Base-by-base conservation (phyloP, 805 yeast genomes). In the Saccharomycopsis amapae region DNA sequence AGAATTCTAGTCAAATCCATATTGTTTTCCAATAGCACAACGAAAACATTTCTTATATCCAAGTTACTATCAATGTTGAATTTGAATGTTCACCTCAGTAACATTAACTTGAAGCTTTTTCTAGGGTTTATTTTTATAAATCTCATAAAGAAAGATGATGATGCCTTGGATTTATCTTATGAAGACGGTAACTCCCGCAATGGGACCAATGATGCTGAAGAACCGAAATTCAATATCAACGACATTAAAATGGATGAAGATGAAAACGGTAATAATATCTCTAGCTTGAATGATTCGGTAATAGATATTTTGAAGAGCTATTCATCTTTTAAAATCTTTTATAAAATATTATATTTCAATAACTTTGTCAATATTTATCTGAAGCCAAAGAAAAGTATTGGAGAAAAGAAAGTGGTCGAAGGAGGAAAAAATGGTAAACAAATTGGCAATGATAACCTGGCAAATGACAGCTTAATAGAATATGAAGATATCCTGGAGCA, bases 301-400 rank as follows among this genome's bases (percentile, higher is more conserved):
- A 30, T 48, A 10, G 50, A 44, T 25, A 42, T 43, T 13, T 28
- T 48, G 7, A 45, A 22, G 20, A 23, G 22, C 9, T 51, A 48
- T 33, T 35, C 45, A 9, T 45, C 52, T 9, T 51, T 51, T 30
- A 48, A 45, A 20, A 47, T 51, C 6, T 51, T 51, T 28, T 51
- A 48, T 40, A 51, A 48, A 25, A 51, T 51, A 17, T 23, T 51
- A 4, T 51, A 51, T 22, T 51, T 51, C 40, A 51, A 51, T 31
- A 42, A 45, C 23, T 45, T 48, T 26, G 28, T 37, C 20, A 15
- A 31, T 13, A 44, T 48, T 34, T 40, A 41, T 33, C 18, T 23
- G 12, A 20, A 19, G 5, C 28, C 43, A 25, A 40, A 33, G 19
- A 33, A 35, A n/a, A 42, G 22, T 9, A 22, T 36, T 17, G 13